Evolutionary conservation across 2,329 filamentous ascomycete genomes (phyloP).

Genomic region (Pezicula radicicola): DNA sequence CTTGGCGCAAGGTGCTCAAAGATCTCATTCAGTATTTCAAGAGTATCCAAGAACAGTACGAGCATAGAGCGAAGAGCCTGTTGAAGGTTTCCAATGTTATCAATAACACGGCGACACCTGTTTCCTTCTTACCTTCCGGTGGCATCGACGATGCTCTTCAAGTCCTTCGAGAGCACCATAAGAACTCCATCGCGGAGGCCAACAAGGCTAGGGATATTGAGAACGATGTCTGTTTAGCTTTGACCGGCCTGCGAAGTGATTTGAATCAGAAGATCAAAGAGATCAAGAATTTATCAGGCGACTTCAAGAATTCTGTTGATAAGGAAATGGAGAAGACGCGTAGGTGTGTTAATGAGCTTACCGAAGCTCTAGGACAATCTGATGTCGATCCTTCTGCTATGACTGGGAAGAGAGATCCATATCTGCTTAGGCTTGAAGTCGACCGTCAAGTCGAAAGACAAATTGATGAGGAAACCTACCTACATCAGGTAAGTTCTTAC

Average conservation of each 20-base stretch:
- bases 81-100: slow-evolving; percentile 80
- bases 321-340: slow-evolving; percentile 88
- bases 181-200: slow-evolving; percentile 72
- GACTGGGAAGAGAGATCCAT: slow-evolving; percentile 88
- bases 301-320: slow-evolving; percentile 96
- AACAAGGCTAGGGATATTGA: slow-evolving; percentile 91
- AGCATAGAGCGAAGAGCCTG: slow-evolving; percentile 77
- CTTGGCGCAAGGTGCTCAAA: slow-evolving; percentile 93
- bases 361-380: slow-evolving; percentile 75
- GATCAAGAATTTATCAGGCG: slow-evolving; percentile 87
- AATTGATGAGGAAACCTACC: slow-evolving; percentile 94
- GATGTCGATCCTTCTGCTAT: slow-evolving; percentile 74
- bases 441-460: slow-evolving; percentile 90
- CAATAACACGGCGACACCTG: slow-evolving; percentile 73
- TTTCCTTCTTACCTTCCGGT: slow-evolving; percentile 73
- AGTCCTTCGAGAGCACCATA: slow-evolving; percentile 80
- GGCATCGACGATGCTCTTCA: slow-evolving; percentile 87
- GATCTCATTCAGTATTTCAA: slow-evolving; percentile 92
- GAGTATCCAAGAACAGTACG: slow-evolving; percentile 87
- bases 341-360: slow-evolving; percentile 74
- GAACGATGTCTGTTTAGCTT: slow-evolving; percentile 82
- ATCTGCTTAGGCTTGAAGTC: slow-evolving; percentile 78
- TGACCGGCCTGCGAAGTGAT: slow-evolving; percentile 83
- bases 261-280: slow-evolving; percentile 97
- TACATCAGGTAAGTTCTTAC: slow-evolving; percentile 69